A percentile compares a stretch with the other conserved stretches of the same genome.
phyloP scores from a whole-genome alignment of 1,284 basidiomycete genomes.

The Neotropicomus parvogracilis region DNA sequence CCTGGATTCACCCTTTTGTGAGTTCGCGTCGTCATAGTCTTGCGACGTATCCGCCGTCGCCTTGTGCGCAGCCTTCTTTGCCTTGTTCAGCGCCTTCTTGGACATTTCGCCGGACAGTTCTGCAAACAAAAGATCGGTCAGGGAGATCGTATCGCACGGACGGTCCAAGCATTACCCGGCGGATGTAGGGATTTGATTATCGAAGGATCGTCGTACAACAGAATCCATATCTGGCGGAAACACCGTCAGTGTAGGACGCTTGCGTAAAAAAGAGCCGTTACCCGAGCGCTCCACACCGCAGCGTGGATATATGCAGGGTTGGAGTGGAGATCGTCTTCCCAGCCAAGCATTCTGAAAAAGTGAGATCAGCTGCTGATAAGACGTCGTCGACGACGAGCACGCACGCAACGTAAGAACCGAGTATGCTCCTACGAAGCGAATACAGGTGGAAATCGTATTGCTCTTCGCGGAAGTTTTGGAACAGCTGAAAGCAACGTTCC shows the following conservation, averaged over 20 bases:
- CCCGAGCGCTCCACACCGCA: slow-evolving; percentile 66
- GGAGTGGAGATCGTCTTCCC: slow-evolving; percentile 78
- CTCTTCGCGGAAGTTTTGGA: slow-evolving; percentile 90
- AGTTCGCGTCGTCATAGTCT: slow-evolving; percentile 38
- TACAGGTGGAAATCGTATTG: slow-evolving; percentile 99
- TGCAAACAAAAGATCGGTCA: slow-evolving; percentile 36
- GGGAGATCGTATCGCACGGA: slow-evolving; percentile 30
- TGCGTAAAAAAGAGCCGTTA: slow-evolving; percentile 32
- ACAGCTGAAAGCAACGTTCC: slow-evolving; percentile 48
- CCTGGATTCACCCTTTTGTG: slow-evolving; percentile 40
- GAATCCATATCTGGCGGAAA: slow-evolving; percentile 63
- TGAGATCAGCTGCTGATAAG: slow-evolving; percentile 2
- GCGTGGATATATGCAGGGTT: slow-evolving; percentile 76
- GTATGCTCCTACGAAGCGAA: slow-evolving; percentile 84
- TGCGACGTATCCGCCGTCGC: slow-evolving; percentile 58
- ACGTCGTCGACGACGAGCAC: neutral
- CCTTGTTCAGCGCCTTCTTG: slow-evolving; percentile 90
- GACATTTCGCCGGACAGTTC: slow-evolving; percentile 49
- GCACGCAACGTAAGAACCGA: slow-evolving; percentile 83
- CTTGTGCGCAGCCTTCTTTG: slow-evolving; percentile 80
- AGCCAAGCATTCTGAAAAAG: slow-evolving; percentile 63
- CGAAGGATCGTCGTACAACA: slow-evolving; percentile 72
- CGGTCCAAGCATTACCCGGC: slow-evolving; percentile 18
- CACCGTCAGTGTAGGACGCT: slow-evolving; percentile 15
- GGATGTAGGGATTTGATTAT: slow-evolving; percentile 44